Percentiles rank a stretch among this genome's conserved stretches.
Evolutionary conservation across 345 rosid species (phyloP).

Genomic region (Dipteronia dyeriana): DNA sequence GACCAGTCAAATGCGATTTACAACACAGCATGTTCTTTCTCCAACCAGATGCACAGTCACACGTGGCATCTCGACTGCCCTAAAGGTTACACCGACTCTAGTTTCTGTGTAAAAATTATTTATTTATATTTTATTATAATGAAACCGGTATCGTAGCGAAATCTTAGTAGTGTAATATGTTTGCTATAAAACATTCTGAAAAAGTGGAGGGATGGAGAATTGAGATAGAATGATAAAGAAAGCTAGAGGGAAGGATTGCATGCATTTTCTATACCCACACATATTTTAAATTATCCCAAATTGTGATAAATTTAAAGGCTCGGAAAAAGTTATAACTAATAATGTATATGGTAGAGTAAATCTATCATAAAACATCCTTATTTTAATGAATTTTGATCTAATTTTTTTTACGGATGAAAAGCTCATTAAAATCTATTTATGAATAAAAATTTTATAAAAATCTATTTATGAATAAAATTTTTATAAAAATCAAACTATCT

Average conservation of each 20-base stretch:
- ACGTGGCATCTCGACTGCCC: slow-evolving; percentile 35
- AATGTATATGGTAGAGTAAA: no score
- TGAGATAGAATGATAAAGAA: background rate
- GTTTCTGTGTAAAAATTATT: slow-evolving; percentile 22
- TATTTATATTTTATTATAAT: no score
- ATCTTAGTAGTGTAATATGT: no score
- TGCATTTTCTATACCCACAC: background rate
- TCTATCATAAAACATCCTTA: no score
- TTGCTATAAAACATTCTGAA: no score
- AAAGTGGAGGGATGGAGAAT: slow-evolving; percentile 1
- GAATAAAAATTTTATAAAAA: no score
- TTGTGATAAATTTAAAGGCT: background rate
- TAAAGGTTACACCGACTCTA: slow-evolving; percentile 31
- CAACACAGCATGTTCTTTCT: slow-evolving; percentile 39
- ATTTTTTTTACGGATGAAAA: no score
- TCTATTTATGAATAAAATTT: no score
- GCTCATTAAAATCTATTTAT: no score
- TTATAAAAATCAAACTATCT: no score
- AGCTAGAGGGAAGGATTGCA: background rate
- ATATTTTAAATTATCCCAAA: background rate
- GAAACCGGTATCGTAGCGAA: no score
- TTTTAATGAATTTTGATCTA: no score
- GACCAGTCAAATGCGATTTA: slow-evolving; percentile 39
- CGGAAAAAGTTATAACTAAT: background rate
- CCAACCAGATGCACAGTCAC: slow-evolving; percentile 23